Conservation (phyloP, 1,284 basidiomycete species). For the Leccinum insolens region DNA sequence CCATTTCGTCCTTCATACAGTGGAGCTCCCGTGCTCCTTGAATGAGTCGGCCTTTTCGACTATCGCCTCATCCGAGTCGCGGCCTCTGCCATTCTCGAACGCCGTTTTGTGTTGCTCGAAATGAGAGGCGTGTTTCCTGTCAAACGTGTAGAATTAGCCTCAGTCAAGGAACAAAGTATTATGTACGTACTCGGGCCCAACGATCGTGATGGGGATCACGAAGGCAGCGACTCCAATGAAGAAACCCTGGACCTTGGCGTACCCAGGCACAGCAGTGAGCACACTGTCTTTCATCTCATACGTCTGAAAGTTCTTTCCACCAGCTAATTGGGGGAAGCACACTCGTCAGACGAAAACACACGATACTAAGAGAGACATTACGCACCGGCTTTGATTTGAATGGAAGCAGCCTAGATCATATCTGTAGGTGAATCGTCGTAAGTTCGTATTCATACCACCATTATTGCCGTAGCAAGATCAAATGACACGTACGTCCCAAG, state of each 20-base stretch:
- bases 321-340: slow-evolving; percentile 44
- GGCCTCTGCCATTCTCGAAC: slow-evolving; percentile 72
- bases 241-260: slow-evolving; percentile 86
- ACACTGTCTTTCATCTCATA: slow-evolving; percentile 52
- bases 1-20: slow-evolving; percentile 9
- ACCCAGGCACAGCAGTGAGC: slow-evolving; percentile 64
- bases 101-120: slow-evolving; percentile 85
- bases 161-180: not conserved
- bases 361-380: slow-evolving; percentile 84
- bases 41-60: slow-evolving; percentile 9
- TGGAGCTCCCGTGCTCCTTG: not conserved
- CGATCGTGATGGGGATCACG: slow-evolving; percentile 64
- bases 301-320: slow-evolving; percentile 60
- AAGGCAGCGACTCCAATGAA: slow-evolving; percentile 76
- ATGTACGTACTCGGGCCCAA: slow-evolving; percentile 71
- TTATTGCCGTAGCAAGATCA: not conserved
- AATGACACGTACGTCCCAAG: slow-evolving; percentile 53
- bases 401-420: slow-evolving; percentile 86
- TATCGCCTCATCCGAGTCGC: slow-evolving; percentile 38
- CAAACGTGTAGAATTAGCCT: not conserved
- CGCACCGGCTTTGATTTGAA: slow-evolving; percentile 89
- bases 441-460: not conserved
- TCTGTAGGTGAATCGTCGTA: slow-evolving; percentile 31
- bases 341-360: slow-evolving; percentile 33
- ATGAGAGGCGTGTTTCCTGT: slow-evolving; percentile 74